phyloP scores from a whole-genome alignment of 176 grass and related monocot genomes.

The Eragrostis curvula region DNA sequence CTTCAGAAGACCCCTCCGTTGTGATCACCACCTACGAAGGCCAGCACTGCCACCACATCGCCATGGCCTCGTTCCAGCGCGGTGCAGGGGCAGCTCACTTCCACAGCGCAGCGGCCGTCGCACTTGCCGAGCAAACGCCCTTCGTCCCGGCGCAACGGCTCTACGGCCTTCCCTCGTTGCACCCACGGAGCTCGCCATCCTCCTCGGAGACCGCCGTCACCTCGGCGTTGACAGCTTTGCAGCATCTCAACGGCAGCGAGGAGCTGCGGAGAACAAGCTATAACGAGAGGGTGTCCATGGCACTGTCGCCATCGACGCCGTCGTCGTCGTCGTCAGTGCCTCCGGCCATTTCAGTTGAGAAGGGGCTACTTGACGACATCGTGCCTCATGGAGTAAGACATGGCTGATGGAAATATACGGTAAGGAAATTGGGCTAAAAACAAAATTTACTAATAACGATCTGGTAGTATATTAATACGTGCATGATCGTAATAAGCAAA shows the following conservation, averaged over 20 bases:
- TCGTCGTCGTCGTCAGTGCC: background rate
- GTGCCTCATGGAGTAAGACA: slow-evolving; percentile 76
- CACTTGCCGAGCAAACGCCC: slow-evolving; percentile 54
- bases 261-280: slow-evolving; percentile 5
- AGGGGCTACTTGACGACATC: slow-evolving; percentile 80
- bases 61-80: slow-evolving; percentile 52
- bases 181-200: slow-evolving; percentile 19
- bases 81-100: slow-evolving; percentile 1
- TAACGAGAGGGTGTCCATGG: background rate
- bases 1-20: slow-evolving; percentile 65
- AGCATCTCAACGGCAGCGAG: slow-evolving; percentile 2
- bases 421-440: slow-evolving; percentile 24
- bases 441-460: background rate
- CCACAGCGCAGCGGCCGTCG: slow-evolving; percentile 45
- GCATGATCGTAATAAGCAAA: no score
- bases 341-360: slow-evolving; percentile 31
- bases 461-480: background rate
- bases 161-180: slow-evolving; percentile 36
- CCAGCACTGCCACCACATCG: slow-evolving; percentile 80
- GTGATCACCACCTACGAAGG: slow-evolving; percentile 98
- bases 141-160: slow-evolving; percentile 32
- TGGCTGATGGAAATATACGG: slow-evolving; percentile 50
- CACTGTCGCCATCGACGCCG: background rate
- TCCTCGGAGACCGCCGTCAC: slow-evolving; percentile 21
- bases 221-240: slow-evolving; percentile 1